Evolutionary conservation across 2,329 filamentous ascomycete genomes (phyloP), one percentile per base, ranked within the genome.

Genomic region (Diaporthe eres): DNA sequence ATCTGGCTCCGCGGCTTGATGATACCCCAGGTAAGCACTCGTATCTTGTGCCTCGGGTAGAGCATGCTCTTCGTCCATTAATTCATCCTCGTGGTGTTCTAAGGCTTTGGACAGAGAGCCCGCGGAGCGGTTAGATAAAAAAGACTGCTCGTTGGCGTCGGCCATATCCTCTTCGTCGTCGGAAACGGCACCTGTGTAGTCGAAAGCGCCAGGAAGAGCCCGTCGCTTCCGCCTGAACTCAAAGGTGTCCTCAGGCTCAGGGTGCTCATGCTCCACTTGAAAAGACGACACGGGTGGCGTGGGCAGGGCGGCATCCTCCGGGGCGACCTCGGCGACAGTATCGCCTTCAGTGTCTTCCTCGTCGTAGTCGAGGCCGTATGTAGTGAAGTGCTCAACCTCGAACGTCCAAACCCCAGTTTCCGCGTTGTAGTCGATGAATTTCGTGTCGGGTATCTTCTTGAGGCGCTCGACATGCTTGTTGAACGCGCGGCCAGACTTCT

Each of bases 311-410:
- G 79, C 53, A 15, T 80, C 76, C 8, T 79, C 78, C 17, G 74
- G 53, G 22, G 82, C 85, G 79, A 85, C 80, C 44, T 81, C 81
- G 76, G 80, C 81, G 44, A 87, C 85, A 77, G 88, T 87, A 79
- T 91, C 91, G 10, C 88, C 88, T 63, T 93, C 88, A 10, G 91
- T 92, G 70, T 94, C 93, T 39, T 95, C 93, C 60, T 95, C 94
- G 71, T 92, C 91, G 55, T 94, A 95, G 78, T 96, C 94, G 72
- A 98, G 89, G 55, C 94, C 96, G 82, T 99, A 99, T 1, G 95
- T 98, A 1, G 96, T 98, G 84, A 97, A 99, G 84, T 99, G 97
- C 81, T 96, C 92, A n/a, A 99, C 97, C 13, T 88, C 92, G 86
- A 99, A 99, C 19, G 91, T 91, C 97, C 97, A 99, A 63, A 94